These are phyloP conservation scores for Oxalis stricta DNA, from an alignment of 441 rosid species.

Conservation along the genomic window DNA sequence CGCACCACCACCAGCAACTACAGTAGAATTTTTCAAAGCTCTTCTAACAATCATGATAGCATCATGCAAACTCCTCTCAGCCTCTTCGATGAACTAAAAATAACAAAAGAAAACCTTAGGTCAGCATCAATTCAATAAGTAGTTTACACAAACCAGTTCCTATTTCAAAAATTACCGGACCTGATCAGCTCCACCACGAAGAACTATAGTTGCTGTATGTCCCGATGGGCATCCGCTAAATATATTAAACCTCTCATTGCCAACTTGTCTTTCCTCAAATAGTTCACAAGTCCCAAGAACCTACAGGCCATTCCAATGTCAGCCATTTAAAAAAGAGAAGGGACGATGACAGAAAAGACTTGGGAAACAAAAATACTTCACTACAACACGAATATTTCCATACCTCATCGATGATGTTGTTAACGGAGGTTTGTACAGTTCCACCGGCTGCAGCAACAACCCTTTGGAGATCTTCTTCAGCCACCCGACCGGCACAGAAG, in stretches of 20 bases:
- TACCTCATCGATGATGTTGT: conserved; percentile 85
- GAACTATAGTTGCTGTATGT: conserved; percentile 87
- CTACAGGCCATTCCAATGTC: conserved; percentile 25
- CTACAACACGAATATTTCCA: not conserved
- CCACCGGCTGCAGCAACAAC: conserved; percentile 98
- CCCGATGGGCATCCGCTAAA: conserved; percentile 98
- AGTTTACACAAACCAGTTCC: not conserved
- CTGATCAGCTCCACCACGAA: conserved; percentile 99
- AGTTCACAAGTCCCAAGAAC: conserved; percentile 91
- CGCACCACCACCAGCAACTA: conserved; percentile 99
- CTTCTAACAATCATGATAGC: conserved; percentile 99
- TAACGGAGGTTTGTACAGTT: conserved; percentile 89
- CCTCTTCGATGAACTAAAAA: conserved; percentile 93
- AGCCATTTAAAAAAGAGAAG: conserved; percentile 8
- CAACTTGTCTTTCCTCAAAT: conserved; percentile 97
- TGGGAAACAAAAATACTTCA: not conserved
- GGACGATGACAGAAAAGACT: not conserved
- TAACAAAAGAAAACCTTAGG: not conserved
- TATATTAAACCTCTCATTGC: conserved; percentile 94
- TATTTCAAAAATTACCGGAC: conserved; percentile 23
- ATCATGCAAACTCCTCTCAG: conserved; percentile 97
- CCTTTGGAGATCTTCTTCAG: conserved; percentile 85
- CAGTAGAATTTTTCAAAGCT: conserved; percentile 92
- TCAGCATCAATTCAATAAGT: conserved; percentile 5
- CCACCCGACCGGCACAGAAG: conserved; percentile 97